Evolutionary conservation across 371 early-diverging fungal genomes (phyloP).

Genomic region (Mucor irregularis): DNA sequence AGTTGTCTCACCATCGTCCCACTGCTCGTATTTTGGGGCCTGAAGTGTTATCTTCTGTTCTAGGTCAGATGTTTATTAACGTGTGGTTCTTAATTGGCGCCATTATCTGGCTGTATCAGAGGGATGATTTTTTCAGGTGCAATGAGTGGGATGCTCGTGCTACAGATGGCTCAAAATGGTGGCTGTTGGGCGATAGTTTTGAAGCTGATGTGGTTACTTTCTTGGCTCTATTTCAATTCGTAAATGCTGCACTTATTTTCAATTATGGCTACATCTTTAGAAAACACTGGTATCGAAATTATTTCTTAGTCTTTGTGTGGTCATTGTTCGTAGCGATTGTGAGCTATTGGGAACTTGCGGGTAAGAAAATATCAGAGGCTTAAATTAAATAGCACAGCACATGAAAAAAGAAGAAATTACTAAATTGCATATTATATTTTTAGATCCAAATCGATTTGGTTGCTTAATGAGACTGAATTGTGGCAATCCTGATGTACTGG

Average conservation of each 20-base stretch:
- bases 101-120: conserved; percentile 56
- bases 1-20: conserved; percentile 61
- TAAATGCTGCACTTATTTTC: conserved; percentile 61
- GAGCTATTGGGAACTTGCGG: conserved; percentile 63
- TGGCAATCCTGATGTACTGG: conserved; percentile 57
- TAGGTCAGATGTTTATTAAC: conserved; percentile 71
- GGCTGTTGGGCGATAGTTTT: conserved; percentile 79
- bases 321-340: conserved; percentile 54
- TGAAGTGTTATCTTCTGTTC: conserved; percentile 65
- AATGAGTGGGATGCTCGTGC: conserved; percentile 67
- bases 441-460: conserved; percentile 69
- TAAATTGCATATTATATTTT: neutral
- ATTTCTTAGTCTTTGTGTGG: conserved; percentile 58
- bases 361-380: conserved; percentile 12
- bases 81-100: conserved; percentile 53
- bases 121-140: conserved; percentile 68
- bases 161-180: conserved; percentile 70
- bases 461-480: conserved; percentile 77
- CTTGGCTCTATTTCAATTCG: conserved; percentile 60
- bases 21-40: conserved; percentile 74
- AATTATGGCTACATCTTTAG: conserved; percentile 71
- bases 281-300: conserved; percentile 59
- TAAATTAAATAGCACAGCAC: neutral
- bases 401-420: neutral
- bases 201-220: conserved; percentile 64